phyloP scores from a whole-genome alignment of 768 basidiomycete genomes.

The Collybia mongolica region DNA sequence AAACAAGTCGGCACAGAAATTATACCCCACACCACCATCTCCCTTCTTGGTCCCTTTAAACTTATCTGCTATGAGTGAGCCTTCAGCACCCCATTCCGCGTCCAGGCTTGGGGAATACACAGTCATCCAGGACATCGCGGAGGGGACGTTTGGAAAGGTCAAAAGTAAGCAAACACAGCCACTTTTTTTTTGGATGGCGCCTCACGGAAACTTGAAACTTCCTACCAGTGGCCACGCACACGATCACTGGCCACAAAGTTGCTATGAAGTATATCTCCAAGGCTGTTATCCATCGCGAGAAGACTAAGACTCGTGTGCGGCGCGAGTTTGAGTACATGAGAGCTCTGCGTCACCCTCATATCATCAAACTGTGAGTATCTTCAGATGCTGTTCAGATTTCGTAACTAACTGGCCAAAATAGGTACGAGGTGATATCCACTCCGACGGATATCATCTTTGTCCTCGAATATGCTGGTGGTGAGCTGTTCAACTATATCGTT shows the following conservation, averaged over 20 bases:
- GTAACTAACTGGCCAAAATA: conserved; percentile 23
- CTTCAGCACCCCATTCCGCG: conserved; percentile 41
- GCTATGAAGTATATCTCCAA: conserved; percentile 98
- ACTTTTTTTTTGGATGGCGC: conserved; percentile 7
- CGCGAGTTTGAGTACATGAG: conserved; percentile 98
- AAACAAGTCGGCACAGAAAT: conserved; percentile 19
- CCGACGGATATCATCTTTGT: conserved; percentile 98
- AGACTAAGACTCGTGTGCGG: conserved; percentile 89
- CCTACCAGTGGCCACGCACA: conserved; percentile 83
- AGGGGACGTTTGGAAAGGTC: conserved; percentile 98
- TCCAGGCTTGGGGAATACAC: conserved; percentile 90
- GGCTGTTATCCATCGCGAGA: conserved; percentile 86
- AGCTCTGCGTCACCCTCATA: conserved; percentile 90
- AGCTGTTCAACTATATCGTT: conserved; percentile 98
- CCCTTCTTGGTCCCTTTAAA: conserved; percentile 15
- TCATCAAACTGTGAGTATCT: conserved; percentile 86
- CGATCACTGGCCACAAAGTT: conserved; percentile 91
- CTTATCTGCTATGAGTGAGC: conserved; percentile 29
- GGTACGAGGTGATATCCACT: conserved; percentile 89
- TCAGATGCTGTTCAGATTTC: conserved; percentile 9
- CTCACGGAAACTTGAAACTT: conserved; percentile 14
- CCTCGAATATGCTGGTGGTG: conserved; percentile 93
- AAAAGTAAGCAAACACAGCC: conserved; percentile 69
- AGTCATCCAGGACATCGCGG: conserved; percentile 85
- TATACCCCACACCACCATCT: conserved; percentile 30